Evolutionary conservation across 2,329 filamentous ascomycete species (phyloP).

Genomic region (Penicillium fuscoglaucum): DNA sequence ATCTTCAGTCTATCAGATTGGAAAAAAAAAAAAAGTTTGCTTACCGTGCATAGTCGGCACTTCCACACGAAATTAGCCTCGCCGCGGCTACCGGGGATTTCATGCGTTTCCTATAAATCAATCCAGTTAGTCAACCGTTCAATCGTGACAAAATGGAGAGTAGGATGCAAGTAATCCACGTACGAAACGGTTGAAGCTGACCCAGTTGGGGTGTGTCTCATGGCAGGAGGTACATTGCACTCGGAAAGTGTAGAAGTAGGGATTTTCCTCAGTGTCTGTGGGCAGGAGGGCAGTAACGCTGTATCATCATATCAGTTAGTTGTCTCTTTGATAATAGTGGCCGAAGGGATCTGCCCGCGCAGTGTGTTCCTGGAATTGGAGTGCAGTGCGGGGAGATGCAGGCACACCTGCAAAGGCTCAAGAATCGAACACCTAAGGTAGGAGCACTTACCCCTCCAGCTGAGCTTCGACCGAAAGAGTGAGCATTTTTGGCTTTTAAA

Average conservation of each 20-base stretch:
- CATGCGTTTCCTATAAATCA: constrained; percentile 70
- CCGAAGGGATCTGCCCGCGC: background rate
- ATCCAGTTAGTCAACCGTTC: background rate
- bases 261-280: constrained; percentile 73
- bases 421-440: background rate
- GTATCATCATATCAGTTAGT: constrained; percentile 16
- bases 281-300: constrained; percentile 91
- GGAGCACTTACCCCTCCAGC: constrained; percentile 35
- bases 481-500: constrained; percentile 34
- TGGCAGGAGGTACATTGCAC: constrained; percentile 98
- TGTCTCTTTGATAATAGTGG: background rate
- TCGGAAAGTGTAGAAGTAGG: constrained; percentile 97
- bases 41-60: constrained; percentile 95
- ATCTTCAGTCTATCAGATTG: too few relatives aligned
- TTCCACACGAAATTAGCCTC: constrained; percentile 99
- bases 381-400: constrained; percentile 14
- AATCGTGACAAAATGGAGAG: background rate
- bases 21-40: constrained; percentile 20
- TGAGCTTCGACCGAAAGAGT: constrained; percentile 42
- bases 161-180: constrained; percentile 33
- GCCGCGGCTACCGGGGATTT: constrained; percentile 87
- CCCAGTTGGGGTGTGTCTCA: constrained; percentile 82
- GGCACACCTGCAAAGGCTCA: background rate
- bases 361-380: background rate
- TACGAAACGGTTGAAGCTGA: constrained; percentile 87